phyloP scores from a whole-genome alignment of 805 yeast genomes.

The Grigorovia yakushimaensis region DNA sequence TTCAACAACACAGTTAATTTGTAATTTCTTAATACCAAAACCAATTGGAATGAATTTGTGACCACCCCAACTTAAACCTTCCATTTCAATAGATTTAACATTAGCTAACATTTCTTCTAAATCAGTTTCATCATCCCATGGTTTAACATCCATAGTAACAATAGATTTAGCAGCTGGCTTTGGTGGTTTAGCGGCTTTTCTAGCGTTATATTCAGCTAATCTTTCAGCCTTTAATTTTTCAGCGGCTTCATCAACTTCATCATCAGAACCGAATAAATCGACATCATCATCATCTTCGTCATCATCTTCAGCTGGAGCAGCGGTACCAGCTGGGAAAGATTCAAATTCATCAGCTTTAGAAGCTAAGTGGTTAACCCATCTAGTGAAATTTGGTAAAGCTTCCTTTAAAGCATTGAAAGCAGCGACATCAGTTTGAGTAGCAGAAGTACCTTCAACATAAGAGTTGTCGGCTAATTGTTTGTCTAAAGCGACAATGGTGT shows the following conservation, averaged over 20 bases:
- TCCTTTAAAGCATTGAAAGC: conserved; percentile 90
- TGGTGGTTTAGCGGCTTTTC: conserved; percentile 94
- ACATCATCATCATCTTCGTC: conserved; percentile 72
- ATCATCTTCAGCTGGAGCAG: conserved; percentile 46
- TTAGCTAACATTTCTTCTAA: conserved; percentile 77
- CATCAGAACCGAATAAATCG: conserved; percentile 88
- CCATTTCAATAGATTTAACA: conserved; percentile 77
- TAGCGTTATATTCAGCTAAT: conserved; percentile 94
- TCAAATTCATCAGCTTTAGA: conserved; percentile 80
- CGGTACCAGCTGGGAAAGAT: conserved; percentile 65
- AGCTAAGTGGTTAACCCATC: conserved; percentile 99
- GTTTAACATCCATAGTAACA: conserved; percentile 95
- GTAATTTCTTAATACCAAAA: conserved; percentile 98
- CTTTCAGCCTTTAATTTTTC: conserved; percentile 96
- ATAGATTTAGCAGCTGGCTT: conserved; percentile 98
- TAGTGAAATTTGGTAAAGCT: conserved; percentile 86
- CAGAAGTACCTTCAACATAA: conserved; percentile 85
- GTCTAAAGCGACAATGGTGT: conserved; percentile 67
- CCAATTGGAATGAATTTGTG: conserved; percentile 94
- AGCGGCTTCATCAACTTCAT: conserved; percentile 93
- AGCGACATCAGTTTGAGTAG: conserved; percentile 92
- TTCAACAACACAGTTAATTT: conserved; percentile 96
- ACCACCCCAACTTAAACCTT: conserved; percentile 98
- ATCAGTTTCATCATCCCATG: conserved; percentile 99
- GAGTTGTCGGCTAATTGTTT: conserved; percentile 84